These are phyloP conservation scores for Melanogaster broomeanus DNA, from an alignment of 768 basidiomycete species.

Conservation along the genomic window DNA sequence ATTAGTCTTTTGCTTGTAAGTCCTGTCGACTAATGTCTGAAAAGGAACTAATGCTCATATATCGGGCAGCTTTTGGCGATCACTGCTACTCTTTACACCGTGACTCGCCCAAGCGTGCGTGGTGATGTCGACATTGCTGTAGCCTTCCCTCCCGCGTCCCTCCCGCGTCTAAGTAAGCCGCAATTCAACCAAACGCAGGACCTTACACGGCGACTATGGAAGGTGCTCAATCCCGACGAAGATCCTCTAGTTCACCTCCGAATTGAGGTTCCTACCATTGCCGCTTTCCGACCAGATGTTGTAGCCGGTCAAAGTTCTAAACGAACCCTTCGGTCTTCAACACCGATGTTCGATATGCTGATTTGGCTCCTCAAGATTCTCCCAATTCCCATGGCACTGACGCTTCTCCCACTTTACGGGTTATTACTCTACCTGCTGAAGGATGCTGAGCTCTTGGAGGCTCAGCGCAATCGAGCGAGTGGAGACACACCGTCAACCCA, in stretches of 20 bases:
- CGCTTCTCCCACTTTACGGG: slow-evolving; percentile 71
- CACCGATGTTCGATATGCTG: slow-evolving; percentile 53
- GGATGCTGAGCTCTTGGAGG: slow-evolving; percentile 87
- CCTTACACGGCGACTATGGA: slow-evolving; percentile 74
- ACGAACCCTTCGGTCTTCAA: slow-evolving; percentile 44
- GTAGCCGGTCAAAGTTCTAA: slow-evolving; percentile 24
- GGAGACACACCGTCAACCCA: slow-evolving; percentile 36
- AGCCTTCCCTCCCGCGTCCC: slow-evolving; percentile 22
- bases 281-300: slow-evolving; percentile 58
- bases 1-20: slow-evolving; percentile 78
- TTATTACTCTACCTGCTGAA: slow-evolving; percentile 86
- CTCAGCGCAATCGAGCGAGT: slow-evolving; percentile 67
- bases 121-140: slow-evolving; percentile 23
- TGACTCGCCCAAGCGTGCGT: slow-evolving; percentile 54
- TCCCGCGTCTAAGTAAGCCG: slow-evolving; percentile 36
- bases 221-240: slow-evolving; percentile 68
- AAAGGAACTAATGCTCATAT: slow-evolving; percentile 4
- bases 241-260: slow-evolving; percentile 72
- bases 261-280: slow-evolving; percentile 75
- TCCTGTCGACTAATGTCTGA: background rate
- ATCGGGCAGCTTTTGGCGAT: slow-evolving; percentile 69
- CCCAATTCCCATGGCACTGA: slow-evolving; percentile 79
- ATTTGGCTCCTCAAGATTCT: slow-evolving; percentile 84
- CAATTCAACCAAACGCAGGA: slow-evolving; percentile 37
- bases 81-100: slow-evolving; percentile 72